Evolutionary conservation across 768 basidiomycete genomes (phyloP).

Genomic region (Naganishia kalamii): DNA sequence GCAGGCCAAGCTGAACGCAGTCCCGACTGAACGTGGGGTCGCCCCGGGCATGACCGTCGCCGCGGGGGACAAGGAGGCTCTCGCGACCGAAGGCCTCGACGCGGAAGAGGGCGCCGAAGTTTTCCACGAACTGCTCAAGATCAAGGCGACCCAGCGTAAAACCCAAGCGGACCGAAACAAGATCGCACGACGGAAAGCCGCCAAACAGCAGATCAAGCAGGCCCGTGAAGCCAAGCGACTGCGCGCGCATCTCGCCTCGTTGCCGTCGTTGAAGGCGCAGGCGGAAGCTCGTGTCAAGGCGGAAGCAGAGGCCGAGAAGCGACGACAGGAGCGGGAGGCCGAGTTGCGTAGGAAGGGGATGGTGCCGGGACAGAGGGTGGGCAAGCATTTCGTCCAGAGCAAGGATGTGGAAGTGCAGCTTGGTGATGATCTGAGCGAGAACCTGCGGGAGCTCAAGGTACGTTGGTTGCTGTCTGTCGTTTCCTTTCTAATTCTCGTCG

Average conservation of each 20-base stretch:
- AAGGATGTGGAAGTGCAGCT: slow-evolving; percentile 74
- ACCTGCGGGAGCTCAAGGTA: slow-evolving; percentile 73
- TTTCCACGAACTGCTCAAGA: slow-evolving; percentile 1
- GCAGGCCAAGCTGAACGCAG: slow-evolving; percentile 40
- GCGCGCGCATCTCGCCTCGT: slow-evolving; percentile 5
- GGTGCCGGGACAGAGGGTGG: slow-evolving; percentile 63
- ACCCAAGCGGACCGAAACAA: slow-evolving; percentile 63
- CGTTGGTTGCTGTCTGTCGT: slow-evolving; percentile 29
- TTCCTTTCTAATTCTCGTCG: neutral
- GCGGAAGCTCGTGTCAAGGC: slow-evolving; percentile 20
- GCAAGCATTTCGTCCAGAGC: slow-evolving; percentile 69
- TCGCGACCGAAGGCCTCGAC: slow-evolving; percentile 41
- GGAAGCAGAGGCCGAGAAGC: neutral
- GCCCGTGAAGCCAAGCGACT: slow-evolving; percentile 11
- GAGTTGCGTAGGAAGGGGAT: slow-evolving; percentile 56
- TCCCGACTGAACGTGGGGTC: slow-evolving; percentile 21
- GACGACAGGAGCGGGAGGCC: slow-evolving; percentile 34
- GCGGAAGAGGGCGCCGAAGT: slow-evolving; percentile 40
- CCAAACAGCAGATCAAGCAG: slow-evolving; percentile 1
- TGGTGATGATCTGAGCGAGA: slow-evolving; percentile 83
- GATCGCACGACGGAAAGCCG: slow-evolving; percentile 4
- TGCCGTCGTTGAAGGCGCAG: slow-evolving; percentile 47
- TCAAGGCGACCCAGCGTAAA: slow-evolving; percentile 48
- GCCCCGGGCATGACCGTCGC: slow-evolving; percentile 57
- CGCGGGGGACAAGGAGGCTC: slow-evolving; percentile 32